Conservation (phyloP, 140 eudicot genomes). For the Bidens hawaiensis region DNA sequence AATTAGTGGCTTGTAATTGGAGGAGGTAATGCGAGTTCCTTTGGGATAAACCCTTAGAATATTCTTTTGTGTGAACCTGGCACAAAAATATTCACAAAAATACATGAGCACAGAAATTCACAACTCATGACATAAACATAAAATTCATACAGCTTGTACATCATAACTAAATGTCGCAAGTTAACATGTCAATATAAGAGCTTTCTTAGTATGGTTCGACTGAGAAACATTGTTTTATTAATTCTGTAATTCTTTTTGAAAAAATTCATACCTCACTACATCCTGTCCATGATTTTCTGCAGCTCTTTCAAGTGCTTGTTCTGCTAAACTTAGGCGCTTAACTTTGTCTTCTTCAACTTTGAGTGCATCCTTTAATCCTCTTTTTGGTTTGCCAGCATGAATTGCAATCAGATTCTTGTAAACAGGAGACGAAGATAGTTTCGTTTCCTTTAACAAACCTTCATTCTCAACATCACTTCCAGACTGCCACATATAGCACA, state of each 20-base stretch:
- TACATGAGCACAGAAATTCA: background rate
- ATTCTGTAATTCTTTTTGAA: too few species aligned
- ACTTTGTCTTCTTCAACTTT: conserved; percentile 48
- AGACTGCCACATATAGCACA: conserved; percentile 30
- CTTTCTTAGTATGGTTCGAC: background rate
- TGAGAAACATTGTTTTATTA: too few species aligned
- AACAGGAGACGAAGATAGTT: conserved; percentile 27
- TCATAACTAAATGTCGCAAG: background rate
- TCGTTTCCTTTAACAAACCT: conserved; percentile 29
- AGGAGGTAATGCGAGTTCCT: conserved; percentile 71
- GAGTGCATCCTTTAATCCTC: conserved; percentile 53
- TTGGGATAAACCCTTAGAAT: conserved; percentile 76
- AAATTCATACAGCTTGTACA: conserved; percentile 10
- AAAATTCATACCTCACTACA: conserved; percentile 74
- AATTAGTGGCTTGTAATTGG: conserved; percentile 77
- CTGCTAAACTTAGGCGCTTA: conserved; percentile 70
- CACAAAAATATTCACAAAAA: conserved; percentile 1
- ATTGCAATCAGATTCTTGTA: conserved; percentile 68
- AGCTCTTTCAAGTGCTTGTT: conserved; percentile 72
- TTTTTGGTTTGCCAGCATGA: conserved; percentile 75
- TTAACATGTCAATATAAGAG: background rate
- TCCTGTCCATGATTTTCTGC: conserved; percentile 59
- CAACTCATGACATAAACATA: conserved; percentile 6
- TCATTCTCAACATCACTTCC: conserved; percentile 41
- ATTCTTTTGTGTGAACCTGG: conserved; percentile 77